These are phyloP conservation scores for Obelidium mucronatum DNA, from an alignment of 192 early-diverging fungal species.

Conservation along the genomic window DNA sequence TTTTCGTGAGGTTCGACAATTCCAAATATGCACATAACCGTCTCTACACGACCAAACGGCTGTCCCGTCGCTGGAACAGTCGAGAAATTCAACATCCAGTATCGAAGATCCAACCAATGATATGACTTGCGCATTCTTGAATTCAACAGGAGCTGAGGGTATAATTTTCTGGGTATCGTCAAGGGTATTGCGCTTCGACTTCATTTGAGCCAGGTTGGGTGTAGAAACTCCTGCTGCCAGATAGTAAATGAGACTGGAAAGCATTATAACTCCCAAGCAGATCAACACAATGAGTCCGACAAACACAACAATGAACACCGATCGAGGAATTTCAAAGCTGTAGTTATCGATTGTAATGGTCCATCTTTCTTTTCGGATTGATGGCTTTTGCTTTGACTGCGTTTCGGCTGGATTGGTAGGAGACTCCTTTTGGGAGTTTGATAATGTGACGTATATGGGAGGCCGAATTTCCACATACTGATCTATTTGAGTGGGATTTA, in stretches of 20 bases:
- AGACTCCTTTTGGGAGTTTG: neutral
- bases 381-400: constrained; percentile 11
- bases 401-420: neutral
- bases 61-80: constrained; percentile 8
- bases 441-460: constrained; percentile 35
- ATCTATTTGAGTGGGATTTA: constrained; percentile 55
- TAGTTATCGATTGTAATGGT: constrained; percentile 21
- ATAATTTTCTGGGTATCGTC: no score
- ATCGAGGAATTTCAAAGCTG: constrained; percentile 22
- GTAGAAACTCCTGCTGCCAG: no score
- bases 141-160: no score
- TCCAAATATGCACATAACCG: constrained; percentile 16
- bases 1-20: neutral
- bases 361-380: neutral
- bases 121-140: neutral
- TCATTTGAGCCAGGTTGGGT: no score
- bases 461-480: constrained; percentile 62
- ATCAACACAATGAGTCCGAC: constrained; percentile 3
- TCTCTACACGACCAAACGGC: constrained; percentile 19
- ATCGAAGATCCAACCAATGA: neutral
- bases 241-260: neutral
- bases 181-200: neutral
- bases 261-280: constrained; percentile 18
- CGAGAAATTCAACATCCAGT: constrained; percentile 8
- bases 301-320: constrained; percentile 22